A percentile compares a stretch with the other conserved stretches of the same genome.
Evolutionary conservation across 129 eudicot species (phyloP).

Genomic region (Arctium lappa): DNA sequence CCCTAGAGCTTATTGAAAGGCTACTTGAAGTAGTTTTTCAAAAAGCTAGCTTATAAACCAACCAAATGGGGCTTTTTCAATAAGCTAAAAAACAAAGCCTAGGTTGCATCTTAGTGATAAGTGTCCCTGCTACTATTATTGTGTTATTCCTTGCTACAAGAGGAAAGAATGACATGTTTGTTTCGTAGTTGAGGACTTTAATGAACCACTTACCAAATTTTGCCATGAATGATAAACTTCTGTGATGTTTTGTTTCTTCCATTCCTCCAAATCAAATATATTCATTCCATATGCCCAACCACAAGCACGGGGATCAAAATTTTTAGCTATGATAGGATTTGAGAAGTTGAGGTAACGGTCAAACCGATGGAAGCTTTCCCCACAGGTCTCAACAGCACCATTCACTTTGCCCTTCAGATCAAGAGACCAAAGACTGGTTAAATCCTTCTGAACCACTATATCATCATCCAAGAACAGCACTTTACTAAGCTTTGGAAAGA

Average conservation of each 20-base stretch:
- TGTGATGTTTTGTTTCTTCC: constrained; percentile 93
- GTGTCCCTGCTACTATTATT: background rate
- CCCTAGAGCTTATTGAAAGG: background rate
- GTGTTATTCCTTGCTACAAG: background rate
- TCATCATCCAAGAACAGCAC: constrained; percentile 97
- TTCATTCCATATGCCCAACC: constrained; percentile 99
- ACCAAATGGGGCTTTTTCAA: background rate
- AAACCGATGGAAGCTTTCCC: constrained; percentile 90
- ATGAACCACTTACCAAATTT: constrained; percentile 56
- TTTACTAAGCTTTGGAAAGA: constrained; percentile 81
- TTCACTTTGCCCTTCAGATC: constrained; percentile 89
- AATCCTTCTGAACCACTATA: constrained; percentile 87
- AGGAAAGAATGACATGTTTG: background rate
- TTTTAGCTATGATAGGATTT: constrained; percentile 77
- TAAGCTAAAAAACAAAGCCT: background rate
- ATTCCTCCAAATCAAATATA: constrained; percentile 71
- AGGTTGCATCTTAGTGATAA: background rate
- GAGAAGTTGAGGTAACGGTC: constrained; percentile 93
- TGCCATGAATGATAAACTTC: constrained; percentile 97
- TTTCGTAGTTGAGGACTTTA: background rate
- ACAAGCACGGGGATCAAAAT: constrained; percentile 88
- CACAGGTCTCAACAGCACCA: constrained; percentile 97
- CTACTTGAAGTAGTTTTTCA: background rate
- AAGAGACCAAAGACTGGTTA: constrained; percentile 69
- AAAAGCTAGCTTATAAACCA: background rate